Evolutionary conservation across 805 yeast genomes (phyloP).

Genomic region (Scheffersomyces stipitis): DNA sequence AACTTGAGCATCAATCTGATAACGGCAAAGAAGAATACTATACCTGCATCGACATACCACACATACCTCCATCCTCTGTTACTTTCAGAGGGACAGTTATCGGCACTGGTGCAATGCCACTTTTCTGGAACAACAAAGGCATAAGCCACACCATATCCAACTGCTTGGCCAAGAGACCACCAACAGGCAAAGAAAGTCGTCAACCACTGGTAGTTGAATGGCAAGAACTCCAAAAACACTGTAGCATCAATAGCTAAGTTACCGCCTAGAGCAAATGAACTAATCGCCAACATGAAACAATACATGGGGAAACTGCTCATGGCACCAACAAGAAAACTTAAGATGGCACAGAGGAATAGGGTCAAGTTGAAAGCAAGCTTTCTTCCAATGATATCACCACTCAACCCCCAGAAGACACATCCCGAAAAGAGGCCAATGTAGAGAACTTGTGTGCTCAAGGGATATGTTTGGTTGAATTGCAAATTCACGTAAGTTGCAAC

Average conservation of each 20-base stretch:
- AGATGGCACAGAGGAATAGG: constrained; percentile 19
- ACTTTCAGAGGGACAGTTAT: constrained; percentile 37
- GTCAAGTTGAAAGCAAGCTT: constrained; percentile 29
- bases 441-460: no score
- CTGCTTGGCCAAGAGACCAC: constrained; percentile 62
- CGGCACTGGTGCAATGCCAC: constrained; percentile 32
- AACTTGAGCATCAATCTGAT: constrained; percentile 35
- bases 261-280: constrained; percentile 27
- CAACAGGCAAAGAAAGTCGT: constrained; percentile 34
- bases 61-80: constrained; percentile 63
- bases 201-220: constrained; percentile 24
- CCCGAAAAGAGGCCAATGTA: constrained; percentile 39
- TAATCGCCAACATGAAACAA: constrained; percentile 21
- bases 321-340: constrained; percentile 25
- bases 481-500: constrained; percentile 44
- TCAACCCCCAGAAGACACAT: constrained; percentile 29
- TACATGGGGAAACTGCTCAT: constrained; percentile 25
- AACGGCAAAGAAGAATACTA: constrained; percentile 37
- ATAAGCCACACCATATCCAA: constrained; percentile 52
- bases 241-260: constrained; percentile 29
- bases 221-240: constrained; percentile 26
- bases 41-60: constrained; percentile 43
- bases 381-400: constrained; percentile 31
- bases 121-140: constrained; percentile 49
- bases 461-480: constrained; percentile 44